phyloP scores from a whole-genome alignment of 306 rosid genomes.

The Argentina anserina region DNA sequence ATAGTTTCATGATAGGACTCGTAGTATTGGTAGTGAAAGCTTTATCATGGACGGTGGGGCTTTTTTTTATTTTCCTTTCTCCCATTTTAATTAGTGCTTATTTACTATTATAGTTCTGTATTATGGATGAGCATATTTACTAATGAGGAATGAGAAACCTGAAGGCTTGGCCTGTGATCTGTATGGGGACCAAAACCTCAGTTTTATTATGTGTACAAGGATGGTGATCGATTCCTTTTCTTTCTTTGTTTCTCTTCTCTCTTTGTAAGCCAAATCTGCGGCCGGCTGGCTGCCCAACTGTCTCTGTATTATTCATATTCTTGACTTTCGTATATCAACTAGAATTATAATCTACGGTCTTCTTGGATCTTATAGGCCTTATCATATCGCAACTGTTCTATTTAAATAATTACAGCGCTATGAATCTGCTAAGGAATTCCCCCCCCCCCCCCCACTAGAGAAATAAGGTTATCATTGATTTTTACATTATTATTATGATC shows the following conservation, averaged over 20 bases:
- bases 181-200: not conserved
- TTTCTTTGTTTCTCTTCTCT: not conserved
- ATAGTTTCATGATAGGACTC: slow-evolving; percentile 1
- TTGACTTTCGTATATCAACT: slow-evolving; percentile 19
- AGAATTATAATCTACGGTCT: slow-evolving; percentile 7
- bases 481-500: not conserved
- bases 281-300: slow-evolving; percentile 24
- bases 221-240: slow-evolving; percentile 7
- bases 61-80: not conserved
- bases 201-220: not conserved
- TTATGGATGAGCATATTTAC: not conserved
- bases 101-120: not conserved
- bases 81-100: not conserved
- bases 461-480: not conserved
- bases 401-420: not conserved
- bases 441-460: not conserved
- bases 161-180: not conserved
- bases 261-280: slow-evolving; percentile 16
- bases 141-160: not conserved
- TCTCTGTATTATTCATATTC: not conserved
- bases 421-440: not conserved
- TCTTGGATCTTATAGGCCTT: slow-evolving; percentile 27
- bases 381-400: not conserved
- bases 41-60: slow-evolving; percentile 13
- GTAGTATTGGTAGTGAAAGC: not conserved